phyloP scores from a whole-genome alignment of 441 rosid genomes.

The Populus trichocarpa region DNA sequence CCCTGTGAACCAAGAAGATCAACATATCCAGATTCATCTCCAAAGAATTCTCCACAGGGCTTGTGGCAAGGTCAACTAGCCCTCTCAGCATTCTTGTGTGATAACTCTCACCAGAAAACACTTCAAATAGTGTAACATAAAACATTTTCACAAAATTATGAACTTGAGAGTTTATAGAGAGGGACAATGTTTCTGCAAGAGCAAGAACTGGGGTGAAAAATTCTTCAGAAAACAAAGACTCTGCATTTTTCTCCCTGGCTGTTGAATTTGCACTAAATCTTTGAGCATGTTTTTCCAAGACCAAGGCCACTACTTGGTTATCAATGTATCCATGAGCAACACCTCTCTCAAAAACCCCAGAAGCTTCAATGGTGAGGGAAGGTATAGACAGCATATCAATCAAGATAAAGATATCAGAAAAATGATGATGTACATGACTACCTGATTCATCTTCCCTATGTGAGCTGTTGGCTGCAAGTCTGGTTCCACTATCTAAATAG shows the following conservation, averaged over 20 bases:
- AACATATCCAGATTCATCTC: constrained; percentile 66
- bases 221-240: constrained; percentile 12
- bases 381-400: constrained; percentile 72
- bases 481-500: constrained; percentile 42
- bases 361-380: constrained; percentile 63
- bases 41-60: constrained; percentile 40
- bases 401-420: constrained; percentile 70
- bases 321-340: constrained; percentile 59
- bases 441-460: constrained; percentile 42
- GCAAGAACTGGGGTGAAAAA: constrained; percentile 58
- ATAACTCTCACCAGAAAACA: constrained; percentile 56
- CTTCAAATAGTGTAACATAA: constrained; percentile 54
- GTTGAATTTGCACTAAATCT: constrained; percentile 37
- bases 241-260: constrained; percentile 42
- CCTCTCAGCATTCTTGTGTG: constrained; percentile 62
- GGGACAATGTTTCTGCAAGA: constrained; percentile 71
- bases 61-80: constrained; percentile 66
- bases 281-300: constrained; percentile 57
- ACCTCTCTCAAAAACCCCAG: constrained; percentile 72
- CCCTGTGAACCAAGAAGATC: constrained; percentile 57
- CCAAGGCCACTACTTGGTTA: constrained; percentile 52
- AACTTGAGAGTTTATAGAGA: constrained; percentile 51
- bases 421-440: constrained; percentile 34
- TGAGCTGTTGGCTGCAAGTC: constrained; percentile 34
- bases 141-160: constrained; percentile 61